Evolutionary conservation across 257 asterid species (phyloP).

Genomic region (Solanum raphanifolium): DNA sequence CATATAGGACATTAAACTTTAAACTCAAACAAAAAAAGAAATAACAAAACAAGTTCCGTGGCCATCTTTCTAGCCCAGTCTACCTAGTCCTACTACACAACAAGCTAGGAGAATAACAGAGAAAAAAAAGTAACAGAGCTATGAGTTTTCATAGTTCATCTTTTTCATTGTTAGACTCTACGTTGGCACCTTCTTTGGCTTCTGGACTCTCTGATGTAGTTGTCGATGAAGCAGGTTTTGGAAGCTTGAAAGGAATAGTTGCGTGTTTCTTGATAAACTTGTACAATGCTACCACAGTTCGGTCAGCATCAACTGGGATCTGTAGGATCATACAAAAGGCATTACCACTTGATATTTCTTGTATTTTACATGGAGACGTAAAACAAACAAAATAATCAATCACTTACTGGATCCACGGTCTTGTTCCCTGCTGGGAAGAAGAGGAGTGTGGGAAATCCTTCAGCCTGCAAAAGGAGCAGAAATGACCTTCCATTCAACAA

Average conservation of each 20-base stretch:
- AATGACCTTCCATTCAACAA: background rate
- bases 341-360: background rate
- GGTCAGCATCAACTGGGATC: constrained; percentile 63
- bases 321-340: constrained; percentile 15
- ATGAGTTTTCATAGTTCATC: constrained; percentile 56
- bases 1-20: background rate
- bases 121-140: background rate
- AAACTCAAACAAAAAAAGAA: background rate
- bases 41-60: background rate
- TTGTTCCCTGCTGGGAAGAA: constrained; percentile 95
- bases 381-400: background rate
- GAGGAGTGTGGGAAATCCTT: constrained; percentile 84
- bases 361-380: background rate
- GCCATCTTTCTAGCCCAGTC: background rate
- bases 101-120: background rate
- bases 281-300: constrained; percentile 80
- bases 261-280: constrained; percentile 83
- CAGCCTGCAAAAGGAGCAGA: constrained; percentile 44
- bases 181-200: constrained; percentile 10
- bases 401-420: constrained; percentile 73
- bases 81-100: background rate
- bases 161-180: constrained; percentile 28
- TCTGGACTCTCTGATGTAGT: constrained; percentile 23
- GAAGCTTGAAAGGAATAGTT: constrained; percentile 76
- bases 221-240: constrained; percentile 35